A percentile compares a stretch with the other conserved stretches of the same genome.
Evolutionary conservation across 768 basidiomycete species (phyloP).

Genomic region (Hydnum rufescens): DNA sequence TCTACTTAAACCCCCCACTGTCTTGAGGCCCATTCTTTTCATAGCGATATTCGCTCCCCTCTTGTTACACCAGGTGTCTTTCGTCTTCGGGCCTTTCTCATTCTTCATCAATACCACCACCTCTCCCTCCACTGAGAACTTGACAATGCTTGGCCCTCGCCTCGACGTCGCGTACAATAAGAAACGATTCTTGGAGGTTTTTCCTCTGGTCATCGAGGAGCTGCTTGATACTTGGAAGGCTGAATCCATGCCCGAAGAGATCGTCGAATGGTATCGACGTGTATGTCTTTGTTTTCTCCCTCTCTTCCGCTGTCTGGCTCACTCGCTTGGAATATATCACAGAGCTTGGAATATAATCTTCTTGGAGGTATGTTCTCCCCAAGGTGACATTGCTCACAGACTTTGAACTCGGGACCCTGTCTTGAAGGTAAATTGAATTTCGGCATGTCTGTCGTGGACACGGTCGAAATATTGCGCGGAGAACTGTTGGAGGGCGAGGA

Average conservation of each 20-base stretch:
- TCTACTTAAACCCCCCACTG: too few species aligned
- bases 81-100: too few species aligned
- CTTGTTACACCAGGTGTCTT: too few species aligned
- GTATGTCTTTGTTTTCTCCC: conserved; percentile 25
- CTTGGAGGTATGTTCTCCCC: conserved; percentile 33
- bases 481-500: conserved; percentile 53
- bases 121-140: too few species aligned
- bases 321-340: background rate
- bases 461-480: conserved; percentile 71
- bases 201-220: conserved; percentile 52
- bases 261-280: conserved; percentile 62
- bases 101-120: too few species aligned
- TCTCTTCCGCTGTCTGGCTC: too few species aligned
- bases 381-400: background rate
- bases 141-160: too few species aligned
- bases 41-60: too few species aligned
- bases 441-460: conserved; percentile 89
- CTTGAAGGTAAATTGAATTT: conserved; percentile 71
- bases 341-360: conserved; percentile 89
- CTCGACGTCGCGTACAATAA: conserved; percentile 8
- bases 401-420: background rate
- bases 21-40: too few species aligned
- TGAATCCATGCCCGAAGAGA: conserved; percentile 69
- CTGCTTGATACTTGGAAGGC: conserved; percentile 44
- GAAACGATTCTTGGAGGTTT: conserved; percentile 51